phyloP scores from a whole-genome alignment of 257 asterid species.

The Lantana camara region DNA sequence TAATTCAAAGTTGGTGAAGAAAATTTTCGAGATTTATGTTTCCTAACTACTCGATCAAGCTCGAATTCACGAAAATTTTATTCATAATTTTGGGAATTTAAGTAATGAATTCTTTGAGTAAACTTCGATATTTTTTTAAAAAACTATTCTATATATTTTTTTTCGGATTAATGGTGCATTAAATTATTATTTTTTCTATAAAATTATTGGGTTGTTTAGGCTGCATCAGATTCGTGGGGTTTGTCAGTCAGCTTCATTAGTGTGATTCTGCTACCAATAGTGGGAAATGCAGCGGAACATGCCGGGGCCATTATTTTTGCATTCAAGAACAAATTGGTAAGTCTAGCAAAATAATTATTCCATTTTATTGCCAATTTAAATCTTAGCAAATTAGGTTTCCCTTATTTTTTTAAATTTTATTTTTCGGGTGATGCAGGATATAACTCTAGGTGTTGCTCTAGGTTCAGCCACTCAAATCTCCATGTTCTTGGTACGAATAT shows the following conservation, averaged over 20 bases:
- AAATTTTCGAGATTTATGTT: no score
- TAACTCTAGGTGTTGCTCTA: conserved; percentile 59
- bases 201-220: not conserved
- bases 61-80: no score
- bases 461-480: conserved; percentile 74
- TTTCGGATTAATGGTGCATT: no score
- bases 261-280: conserved; percentile 84
- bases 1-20: no score
- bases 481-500: conserved; percentile 74
- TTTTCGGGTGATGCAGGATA: conserved; percentile 45
- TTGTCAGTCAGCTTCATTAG: conserved; percentile 84
- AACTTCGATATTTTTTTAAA: no score
- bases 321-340: conserved; percentile 84
- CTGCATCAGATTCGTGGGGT: conserved; percentile 82
- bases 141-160: no score
- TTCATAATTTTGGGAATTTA: no score
- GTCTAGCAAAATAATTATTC: not conserved
- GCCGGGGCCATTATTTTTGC: conserved; percentile 95
- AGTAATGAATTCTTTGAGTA: no score
- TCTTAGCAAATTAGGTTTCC: not conserved
- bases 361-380: not conserved
- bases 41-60: no score
- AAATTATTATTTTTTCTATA: no score
- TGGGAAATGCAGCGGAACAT: conserved; percentile 97
- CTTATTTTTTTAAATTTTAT: not conserved